Evolutionary conservation across 345 rosid genomes (phyloP), one percentile per base, ranked within the genome.

Genomic region (Pseudoturritis turrita): DNA sequence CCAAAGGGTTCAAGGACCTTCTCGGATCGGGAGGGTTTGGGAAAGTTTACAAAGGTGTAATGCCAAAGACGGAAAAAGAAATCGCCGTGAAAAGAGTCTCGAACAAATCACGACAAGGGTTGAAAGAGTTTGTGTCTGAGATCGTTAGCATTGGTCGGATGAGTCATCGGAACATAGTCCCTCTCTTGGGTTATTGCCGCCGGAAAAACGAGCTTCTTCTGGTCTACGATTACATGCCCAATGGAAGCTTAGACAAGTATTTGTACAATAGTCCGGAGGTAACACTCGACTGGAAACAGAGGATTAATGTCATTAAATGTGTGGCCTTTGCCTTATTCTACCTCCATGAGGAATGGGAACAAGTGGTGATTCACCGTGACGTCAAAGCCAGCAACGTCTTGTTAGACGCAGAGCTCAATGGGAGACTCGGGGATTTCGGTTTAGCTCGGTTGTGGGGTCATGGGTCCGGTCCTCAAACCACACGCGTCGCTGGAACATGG

Each of bases 1-100:
- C 96, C 5, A 59, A 75, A 26, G 82, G 83, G 33, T 92, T 92
- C 73, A 77, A 80, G 65, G 83, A 69, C 77, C 76, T 92, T 35
- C 84, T 92, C 2, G 98, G 98, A 2, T 74, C 76, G 3, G 98
- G 96, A 2, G 96, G 98, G 25, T 92, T 89, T 28, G 95, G 98
- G 4, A 68, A 70, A 31, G 96, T 92, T 68, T 88, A 85, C 65
- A 82, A 60, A 74, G 98, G 96, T 37, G 61, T 81, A 10, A 67
- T 89, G 31, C 80, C 70, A 0, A 79, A 22, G 26, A 72, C 92
- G 5, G 75, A 77, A 37, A 77, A 70, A 6, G 73, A 83, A 46
- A 83, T 89, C 5, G 96, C 96, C 0, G 98, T 92, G 15, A 92
- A 92, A 78, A 79, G 92, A 68, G 76, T 92, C 33, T 85, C 89